Base-by-base conservation (phyloP, 2,329 filamentous ascomycete genomes). In the Arthrobotrys iridis region DNA sequence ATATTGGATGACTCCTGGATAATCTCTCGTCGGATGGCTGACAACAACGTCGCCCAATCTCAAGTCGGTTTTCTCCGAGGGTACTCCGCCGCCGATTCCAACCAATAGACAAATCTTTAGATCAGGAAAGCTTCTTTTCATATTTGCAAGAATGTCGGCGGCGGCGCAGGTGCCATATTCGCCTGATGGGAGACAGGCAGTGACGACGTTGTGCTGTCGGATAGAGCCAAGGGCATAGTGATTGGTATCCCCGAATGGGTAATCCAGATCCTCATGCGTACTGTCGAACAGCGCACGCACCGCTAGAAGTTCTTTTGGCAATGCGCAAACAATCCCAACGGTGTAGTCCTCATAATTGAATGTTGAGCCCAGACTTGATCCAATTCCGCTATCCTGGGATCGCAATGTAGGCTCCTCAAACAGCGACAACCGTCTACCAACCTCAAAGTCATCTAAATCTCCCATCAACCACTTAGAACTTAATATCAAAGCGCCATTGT, bases 131-230 rank as follows among this genome's bases (percentile, higher is more conserved):
- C 55, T 74, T 46, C 60, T 43, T 43, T 3, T 62, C 70, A 74
- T 66, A 15, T 74, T 8, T 1, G 22, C 5, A 24, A 57, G 10
- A 57, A 57, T 37, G 15, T 18, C 8, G 8, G 62, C 52, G 4
- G 70, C 70, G 11, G 70, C 52, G 10, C 10, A 15, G 15, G 62
- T 75, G 7, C 62, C 71, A 41, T 75, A 75, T 48, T 68, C 55
- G 15, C 63, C 62, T 2, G 60, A 58, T 13, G 68, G 68, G 7
- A 73, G 15, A 45, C 59, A 59, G 7, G 45, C 70, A 41, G 63
- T 43, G 5, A 74, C 70, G 11, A 63, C 45, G 13, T 74, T 67
- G 63, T 74, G 70, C 4, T 8, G 43, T 8, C 41, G 8, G 15
- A 74, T 74, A 48, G n/a, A 15, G 13, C 70, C 70, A 1, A 74